phyloP scores from a whole-genome alignment of 441 rosid species.

The Populus tomentosa region DNA sequence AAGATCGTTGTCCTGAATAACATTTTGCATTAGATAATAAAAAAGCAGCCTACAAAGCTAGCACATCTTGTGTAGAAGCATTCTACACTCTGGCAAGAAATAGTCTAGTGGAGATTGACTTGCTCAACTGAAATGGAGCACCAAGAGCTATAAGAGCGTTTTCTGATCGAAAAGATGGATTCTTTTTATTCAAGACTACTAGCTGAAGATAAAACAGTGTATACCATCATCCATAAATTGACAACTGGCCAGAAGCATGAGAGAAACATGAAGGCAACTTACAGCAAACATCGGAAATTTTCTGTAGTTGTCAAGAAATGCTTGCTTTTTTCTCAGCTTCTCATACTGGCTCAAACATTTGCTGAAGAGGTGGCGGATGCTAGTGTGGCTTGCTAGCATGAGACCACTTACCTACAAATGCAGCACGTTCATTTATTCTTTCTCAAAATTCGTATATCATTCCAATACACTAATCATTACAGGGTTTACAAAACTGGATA shows the following conservation, averaged over 20 bases:
- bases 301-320: slow-evolving; percentile 92
- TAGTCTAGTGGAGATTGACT: background rate
- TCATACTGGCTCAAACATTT: slow-evolving; percentile 92
- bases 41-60: background rate
- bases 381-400: slow-evolving; percentile 98
- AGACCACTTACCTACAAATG: slow-evolving; percentile 88
- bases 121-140: background rate
- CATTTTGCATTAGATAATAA: background rate
- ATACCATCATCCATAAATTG: background rate
- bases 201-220: background rate
- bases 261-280: slow-evolving; percentile 32
- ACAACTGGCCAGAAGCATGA: background rate
- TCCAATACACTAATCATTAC: background rate
- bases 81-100: background rate
- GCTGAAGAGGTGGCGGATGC: slow-evolving; percentile 96
- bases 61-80: background rate
- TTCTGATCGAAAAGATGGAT: too few species aligned
- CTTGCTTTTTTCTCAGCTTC: slow-evolving; percentile 92
- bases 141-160: background rate
- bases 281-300: slow-evolving; percentile 99
- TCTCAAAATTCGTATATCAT: background rate
- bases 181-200: too few species aligned
- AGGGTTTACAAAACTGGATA: background rate
- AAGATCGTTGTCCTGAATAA: slow-evolving; percentile 88
- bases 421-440: slow-evolving; percentile 1